These are phyloP conservation scores for Chionographis japonica DNA, from an alignment of 106 monocot genomes.

Conservation along the genomic window DNA sequence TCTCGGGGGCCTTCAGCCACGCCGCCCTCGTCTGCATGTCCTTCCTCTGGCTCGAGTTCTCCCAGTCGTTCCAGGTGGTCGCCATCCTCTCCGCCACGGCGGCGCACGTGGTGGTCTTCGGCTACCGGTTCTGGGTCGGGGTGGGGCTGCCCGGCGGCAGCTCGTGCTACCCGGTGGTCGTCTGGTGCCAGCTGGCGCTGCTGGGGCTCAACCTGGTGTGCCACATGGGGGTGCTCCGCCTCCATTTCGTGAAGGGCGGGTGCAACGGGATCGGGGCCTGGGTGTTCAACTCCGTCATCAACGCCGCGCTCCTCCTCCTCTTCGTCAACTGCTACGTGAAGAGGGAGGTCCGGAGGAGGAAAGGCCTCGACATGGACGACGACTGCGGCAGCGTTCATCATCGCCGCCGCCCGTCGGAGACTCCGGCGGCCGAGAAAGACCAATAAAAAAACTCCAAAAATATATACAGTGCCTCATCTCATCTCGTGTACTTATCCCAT, in stretches of 20 bases:
- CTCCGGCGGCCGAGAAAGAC: conserved; percentile 2
- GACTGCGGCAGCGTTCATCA: conserved; percentile 11
- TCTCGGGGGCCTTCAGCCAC: conserved; percentile 39
- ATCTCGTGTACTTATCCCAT: no score
- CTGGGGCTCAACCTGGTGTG: conserved; percentile 56
- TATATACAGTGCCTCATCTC: no score
- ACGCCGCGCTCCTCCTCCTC: conserved; percentile 47
- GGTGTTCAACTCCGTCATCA: conserved; percentile 87
- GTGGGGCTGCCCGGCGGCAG: conserved; percentile 58
- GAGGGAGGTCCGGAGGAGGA: conserved; percentile 3
- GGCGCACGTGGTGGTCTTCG: conserved; percentile 64
- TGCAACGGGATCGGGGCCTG: conserved; percentile 94
- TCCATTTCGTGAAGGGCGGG: conserved; percentile 69
- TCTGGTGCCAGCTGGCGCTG: conserved; percentile 60
- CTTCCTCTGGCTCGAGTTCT: conserved; percentile 99
- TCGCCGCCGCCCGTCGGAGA: background rate
- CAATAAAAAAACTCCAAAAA: background rate
- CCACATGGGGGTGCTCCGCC: conserved; percentile 63
- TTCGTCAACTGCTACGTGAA: conserved; percentile 41
- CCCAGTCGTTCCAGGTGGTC: conserved; percentile 86
- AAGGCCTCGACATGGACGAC: conserved; percentile 15
- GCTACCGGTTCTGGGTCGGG: conserved; percentile 84
- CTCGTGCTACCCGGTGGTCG: conserved; percentile 33
- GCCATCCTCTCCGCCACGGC: conserved; percentile 76
- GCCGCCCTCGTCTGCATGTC: conserved; percentile 61